Conservation (phyloP, 148 eudicot species). For the Heliosperma pusillum region DNA sequence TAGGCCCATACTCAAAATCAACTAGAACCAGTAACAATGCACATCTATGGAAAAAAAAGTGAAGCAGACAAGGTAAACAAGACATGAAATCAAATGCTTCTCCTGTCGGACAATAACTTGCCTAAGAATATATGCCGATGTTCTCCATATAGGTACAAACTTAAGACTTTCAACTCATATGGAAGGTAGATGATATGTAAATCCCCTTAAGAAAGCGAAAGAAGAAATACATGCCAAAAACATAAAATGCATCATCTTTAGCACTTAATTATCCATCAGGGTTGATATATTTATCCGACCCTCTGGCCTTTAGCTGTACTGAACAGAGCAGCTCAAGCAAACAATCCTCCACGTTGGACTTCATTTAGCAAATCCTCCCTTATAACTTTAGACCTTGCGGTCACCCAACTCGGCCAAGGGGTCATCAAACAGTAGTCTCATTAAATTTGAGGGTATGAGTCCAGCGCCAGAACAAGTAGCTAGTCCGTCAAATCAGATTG, state of each 20-base stretch:
- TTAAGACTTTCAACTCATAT: not conserved
- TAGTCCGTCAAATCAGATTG: not conserved
- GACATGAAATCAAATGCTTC: not conserved
- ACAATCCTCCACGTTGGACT: not conserved
- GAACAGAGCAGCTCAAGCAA: not conserved
- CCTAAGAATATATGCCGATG: not conserved
- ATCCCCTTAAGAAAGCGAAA: not conserved
- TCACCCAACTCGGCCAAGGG: not conserved
- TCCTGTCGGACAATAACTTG: not conserved
- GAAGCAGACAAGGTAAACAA: not conserved
- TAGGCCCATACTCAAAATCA: slow-evolving; percentile 8
- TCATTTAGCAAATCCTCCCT: too few relatives aligned
- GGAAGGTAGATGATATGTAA: slow-evolving; percentile 1
- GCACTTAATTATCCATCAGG: not conserved
- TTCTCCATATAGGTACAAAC: not conserved
- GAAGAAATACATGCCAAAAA: not conserved
- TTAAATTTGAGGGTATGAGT: not conserved
- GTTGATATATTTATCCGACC: not conserved
- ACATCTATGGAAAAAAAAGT: not conserved
- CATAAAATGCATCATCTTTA: not conserved
- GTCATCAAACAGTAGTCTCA: not conserved
- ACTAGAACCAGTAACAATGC: slow-evolving; percentile 2
- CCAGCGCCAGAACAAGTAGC: not conserved
- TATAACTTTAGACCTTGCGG: not conserved
- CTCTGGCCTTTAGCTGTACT: not conserved